A percentile compares a stretch with the other conserved stretches of the same genome.
Conservation (phyloP, 192 early-diverging fungal genomes). For the Coemansia sp. region DNA sequence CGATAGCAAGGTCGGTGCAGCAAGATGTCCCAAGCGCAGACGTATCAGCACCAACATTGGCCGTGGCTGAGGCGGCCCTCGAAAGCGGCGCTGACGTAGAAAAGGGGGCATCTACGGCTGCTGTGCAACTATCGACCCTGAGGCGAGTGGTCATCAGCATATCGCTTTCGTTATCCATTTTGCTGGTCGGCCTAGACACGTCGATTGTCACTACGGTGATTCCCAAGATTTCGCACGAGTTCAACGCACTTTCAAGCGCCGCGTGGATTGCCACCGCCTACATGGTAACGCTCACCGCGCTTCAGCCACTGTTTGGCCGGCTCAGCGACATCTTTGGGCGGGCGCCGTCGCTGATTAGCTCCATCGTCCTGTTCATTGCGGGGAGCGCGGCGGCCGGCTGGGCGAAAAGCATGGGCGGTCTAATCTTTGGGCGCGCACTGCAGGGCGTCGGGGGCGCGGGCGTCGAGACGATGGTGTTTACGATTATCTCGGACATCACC, state of each 20-base stretch:
- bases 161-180: conserved; percentile 55
- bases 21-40: background rate
- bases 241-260: conserved; percentile 62
- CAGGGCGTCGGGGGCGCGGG: conserved; percentile 74
- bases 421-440: conserved; percentile 70
- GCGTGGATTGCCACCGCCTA: conserved; percentile 84
- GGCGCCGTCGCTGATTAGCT: conserved; percentile 26
- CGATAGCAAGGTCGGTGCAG: background rate
- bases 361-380: conserved; percentile 42
- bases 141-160: conserved; percentile 8
- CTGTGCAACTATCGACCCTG: background rate
- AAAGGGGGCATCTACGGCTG: background rate
- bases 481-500: conserved; percentile 77
- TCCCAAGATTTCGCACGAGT: conserved; percentile 68
- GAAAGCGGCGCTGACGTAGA: background rate
- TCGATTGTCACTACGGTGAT: conserved; percentile 83
- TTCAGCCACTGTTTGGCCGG: conserved; percentile 79
- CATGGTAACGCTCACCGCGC: conserved; percentile 66
- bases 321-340: conserved; percentile 71
- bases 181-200: conserved; percentile 73
- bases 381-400: conserved; percentile 47
- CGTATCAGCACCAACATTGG: background rate
- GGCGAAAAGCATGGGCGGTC: conserved; percentile 43
- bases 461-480: conserved; percentile 61
- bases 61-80: background rate